phyloP scores from a whole-genome alignment of 169 alveolate genomes.

The Eimeria sp. region DNA sequence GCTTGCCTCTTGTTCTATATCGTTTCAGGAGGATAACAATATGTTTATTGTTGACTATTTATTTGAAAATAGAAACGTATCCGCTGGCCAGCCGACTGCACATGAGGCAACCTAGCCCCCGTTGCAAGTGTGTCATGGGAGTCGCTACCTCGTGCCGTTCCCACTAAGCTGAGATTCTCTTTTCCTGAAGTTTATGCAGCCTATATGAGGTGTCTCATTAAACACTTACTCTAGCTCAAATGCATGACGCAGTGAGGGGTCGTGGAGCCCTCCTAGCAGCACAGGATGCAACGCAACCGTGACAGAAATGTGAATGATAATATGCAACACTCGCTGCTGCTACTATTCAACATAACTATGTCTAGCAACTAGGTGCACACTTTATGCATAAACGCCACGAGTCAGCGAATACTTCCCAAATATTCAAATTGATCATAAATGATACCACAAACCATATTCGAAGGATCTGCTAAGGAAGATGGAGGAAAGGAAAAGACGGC shows the following conservation, averaged over 20 bases:
- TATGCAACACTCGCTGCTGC: too few relatives aligned
- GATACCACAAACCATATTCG: too few relatives aligned
- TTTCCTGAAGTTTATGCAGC: not conserved
- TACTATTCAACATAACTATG: too few relatives aligned
- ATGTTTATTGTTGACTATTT: not conserved
- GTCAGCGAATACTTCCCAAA: too few relatives aligned
- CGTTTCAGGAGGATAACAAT: not conserved
- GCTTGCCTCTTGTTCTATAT: not conserved
- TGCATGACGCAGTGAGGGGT: not conserved
- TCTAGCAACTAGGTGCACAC: too few relatives aligned
- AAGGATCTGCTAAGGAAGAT: too few relatives aligned
- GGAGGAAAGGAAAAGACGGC: not conserved
- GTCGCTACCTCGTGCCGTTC: not conserved
- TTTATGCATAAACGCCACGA: too few relatives aligned
- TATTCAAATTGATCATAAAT: too few relatives aligned
- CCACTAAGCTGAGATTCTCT: not conserved
- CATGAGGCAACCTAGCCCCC: not conserved
- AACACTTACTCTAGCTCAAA: not conserved
- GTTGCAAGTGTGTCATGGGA: not conserved
- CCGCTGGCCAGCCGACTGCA: not conserved
- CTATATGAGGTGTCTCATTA: not conserved
- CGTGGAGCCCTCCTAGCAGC: not conserved
- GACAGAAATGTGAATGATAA: too few relatives aligned
- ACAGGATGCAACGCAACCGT: not conserved
- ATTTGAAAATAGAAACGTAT: not conserved